phyloP scores from a whole-genome alignment of 768 basidiomycete genomes.

The Leccinellum luteum region DNA sequence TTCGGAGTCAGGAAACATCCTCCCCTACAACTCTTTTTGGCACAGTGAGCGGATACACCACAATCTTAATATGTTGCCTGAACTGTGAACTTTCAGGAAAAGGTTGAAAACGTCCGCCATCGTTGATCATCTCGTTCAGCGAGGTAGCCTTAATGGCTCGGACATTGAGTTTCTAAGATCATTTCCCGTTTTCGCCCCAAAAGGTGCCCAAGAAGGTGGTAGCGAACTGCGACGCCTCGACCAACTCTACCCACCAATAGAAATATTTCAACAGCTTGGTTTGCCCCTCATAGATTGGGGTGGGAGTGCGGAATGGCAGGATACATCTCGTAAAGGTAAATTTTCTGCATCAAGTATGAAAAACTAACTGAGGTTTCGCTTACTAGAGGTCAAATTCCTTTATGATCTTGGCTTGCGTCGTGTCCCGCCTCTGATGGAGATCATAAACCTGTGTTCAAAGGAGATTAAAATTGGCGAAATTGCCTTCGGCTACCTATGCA shows the following conservation, averaged over 20 bases:
- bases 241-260: constrained; percentile 74
- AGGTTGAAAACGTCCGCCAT: too few species aligned
- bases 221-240: constrained; percentile 21
- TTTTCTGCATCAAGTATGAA: neutral
- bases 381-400: neutral
- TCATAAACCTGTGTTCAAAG: neutral
- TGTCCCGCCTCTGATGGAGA: neutral
- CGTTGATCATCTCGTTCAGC: too few species aligned
- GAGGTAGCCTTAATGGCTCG: too few species aligned
- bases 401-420: neutral
- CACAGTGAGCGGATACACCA: constrained; percentile 14
- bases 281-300: constrained; percentile 88
- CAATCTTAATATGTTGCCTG: constrained; percentile 48
- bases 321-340: neutral
- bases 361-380: neutral
- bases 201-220: too few species aligned
- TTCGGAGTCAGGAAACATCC: neutral
- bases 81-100: too few species aligned
- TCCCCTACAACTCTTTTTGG: neutral
- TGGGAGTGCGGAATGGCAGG: constrained; percentile 60
- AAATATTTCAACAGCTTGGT: constrained; percentile 60
- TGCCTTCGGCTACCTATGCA: constrained; percentile 80
- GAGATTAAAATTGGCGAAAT: constrained; percentile 38
- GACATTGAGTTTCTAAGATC: too few species aligned
- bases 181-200: too few species aligned